These are phyloP conservation scores for Ceratocystis alfenasii DNA, from an alignment of 2,329 filamentous ascomycete species.

Conservation along the genomic window DNA sequence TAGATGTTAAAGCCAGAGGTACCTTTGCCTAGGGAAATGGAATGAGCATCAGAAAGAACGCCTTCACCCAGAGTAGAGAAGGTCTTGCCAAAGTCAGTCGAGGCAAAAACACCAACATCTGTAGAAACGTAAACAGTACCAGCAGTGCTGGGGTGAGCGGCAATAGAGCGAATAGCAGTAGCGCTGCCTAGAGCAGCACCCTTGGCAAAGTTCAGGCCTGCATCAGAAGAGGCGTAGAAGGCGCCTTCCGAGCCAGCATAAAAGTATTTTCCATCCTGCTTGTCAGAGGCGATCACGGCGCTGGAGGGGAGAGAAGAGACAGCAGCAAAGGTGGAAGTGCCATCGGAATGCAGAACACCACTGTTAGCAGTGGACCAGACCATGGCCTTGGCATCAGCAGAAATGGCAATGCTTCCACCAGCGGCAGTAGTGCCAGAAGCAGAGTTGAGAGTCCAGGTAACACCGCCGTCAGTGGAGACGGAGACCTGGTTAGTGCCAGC, in stretches of 20 bases:
- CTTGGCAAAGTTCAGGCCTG: conserved; percentile 35
- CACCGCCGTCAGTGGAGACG: conserved; percentile 15
- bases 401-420: conserved; percentile 14
- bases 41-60: conserved; percentile 31
- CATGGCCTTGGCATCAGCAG: conserved; percentile 32
- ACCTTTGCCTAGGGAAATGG: conserved; percentile 36
- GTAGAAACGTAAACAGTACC: conserved; percentile 51
- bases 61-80: conserved; percentile 33
- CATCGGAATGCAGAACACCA: conserved; percentile 14
- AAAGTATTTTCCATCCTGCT: conserved; percentile 40
- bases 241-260: conserved; percentile 37
- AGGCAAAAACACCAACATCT: conserved; percentile 42
- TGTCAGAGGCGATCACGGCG: conserved; percentile 42
- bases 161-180: conserved; percentile 42
- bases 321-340: conserved; percentile 9
- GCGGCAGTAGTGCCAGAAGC: conserved; percentile 14
- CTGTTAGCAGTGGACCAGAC: conserved; percentile 17
- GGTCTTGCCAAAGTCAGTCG: conserved; percentile 38
- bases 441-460: conserved; percentile 10
- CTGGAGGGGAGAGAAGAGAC: conserved; percentile 13
- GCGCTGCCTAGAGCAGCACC: conserved; percentile 32
- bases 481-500: conserved; percentile 31
- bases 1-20: conserved; percentile 32
- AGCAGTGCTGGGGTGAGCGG: conserved; percentile 42
- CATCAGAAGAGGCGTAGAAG: conserved; percentile 43